These are phyloP conservation scores for Ammopiptanthus mongolicus DNA, from an alignment of 306 rosid genomes.

Conservation along the genomic window DNA sequence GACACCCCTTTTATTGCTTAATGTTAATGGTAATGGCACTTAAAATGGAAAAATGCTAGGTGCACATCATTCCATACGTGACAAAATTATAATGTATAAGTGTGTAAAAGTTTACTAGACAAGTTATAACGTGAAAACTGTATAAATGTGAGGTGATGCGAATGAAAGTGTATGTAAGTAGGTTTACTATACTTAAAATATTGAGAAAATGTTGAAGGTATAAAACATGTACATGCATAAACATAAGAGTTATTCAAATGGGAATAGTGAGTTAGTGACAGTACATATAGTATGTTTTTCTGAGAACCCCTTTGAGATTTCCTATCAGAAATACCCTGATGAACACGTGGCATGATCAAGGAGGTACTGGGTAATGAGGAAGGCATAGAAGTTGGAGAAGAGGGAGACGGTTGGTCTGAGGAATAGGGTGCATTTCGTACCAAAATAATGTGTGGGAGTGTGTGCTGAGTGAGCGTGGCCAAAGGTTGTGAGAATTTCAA, in stretches of 20 bases:
- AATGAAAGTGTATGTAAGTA: not conserved
- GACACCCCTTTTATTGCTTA: slow-evolving; percentile 11
- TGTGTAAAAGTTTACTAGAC: too few species aligned
- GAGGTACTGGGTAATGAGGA: slow-evolving; percentile 37
- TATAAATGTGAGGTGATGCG: too few species aligned
- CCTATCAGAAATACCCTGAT: not conserved
- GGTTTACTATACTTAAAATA: not conserved
- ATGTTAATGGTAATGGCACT: not conserved
- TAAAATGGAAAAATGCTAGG: not conserved
- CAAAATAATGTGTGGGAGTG: slow-evolving; percentile 45
- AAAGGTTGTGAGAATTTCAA: slow-evolving; percentile 53
- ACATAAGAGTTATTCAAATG: not conserved
- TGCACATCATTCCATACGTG: not conserved
- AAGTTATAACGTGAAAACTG: too few species aligned
- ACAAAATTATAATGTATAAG: too few species aligned
- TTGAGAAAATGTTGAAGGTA: not conserved
- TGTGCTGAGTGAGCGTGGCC: slow-evolving; percentile 65
- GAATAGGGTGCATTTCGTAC: slow-evolving; percentile 71
- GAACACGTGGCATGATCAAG: slow-evolving; percentile 36
- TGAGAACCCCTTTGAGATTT: not conserved
- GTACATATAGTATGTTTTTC: not conserved
- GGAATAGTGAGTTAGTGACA: not conserved
- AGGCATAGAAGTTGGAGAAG: slow-evolving; percentile 55
- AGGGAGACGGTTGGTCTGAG: slow-evolving; percentile 70
- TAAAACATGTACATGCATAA: not conserved